Percentiles rank a stretch among this genome's conserved stretches.
phyloP scores from a whole-genome alignment of 1,284 basidiomycete species.

The Melampsora occidentalis region DNA sequence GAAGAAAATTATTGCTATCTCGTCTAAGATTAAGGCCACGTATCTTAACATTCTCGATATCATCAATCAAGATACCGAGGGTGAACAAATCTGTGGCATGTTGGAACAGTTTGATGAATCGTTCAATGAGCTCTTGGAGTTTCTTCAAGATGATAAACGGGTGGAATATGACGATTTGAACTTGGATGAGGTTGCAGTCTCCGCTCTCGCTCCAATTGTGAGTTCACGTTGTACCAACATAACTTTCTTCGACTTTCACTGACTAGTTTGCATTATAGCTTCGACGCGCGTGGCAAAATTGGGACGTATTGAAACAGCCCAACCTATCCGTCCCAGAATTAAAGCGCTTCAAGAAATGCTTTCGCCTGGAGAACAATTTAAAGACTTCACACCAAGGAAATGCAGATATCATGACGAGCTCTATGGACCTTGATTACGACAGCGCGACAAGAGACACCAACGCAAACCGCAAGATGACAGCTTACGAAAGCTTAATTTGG shows the following conservation, averaged over 20 bases:
- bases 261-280: conserved; percentile 55
- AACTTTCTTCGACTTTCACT: conserved; percentile 46
- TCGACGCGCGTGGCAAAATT: conserved; percentile 64
- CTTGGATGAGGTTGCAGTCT: conserved; percentile 87
- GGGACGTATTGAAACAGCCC: conserved; percentile 72
- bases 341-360: conserved; percentile 66
- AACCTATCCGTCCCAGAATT: conserved; percentile 61
- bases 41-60: conserved; percentile 20
- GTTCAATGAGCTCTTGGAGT: conserved; percentile 67
- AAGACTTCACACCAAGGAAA: conserved; percentile 40
- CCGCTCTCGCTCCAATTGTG: conserved; percentile 75
- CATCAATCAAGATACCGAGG: conserved; percentile 26
- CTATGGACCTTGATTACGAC: conserved; percentile 5
- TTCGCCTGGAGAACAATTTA: conserved; percentile 58
- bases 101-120: conserved; percentile 69
- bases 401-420: conserved; percentile 12
- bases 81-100: conserved; percentile 62
- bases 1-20: conserved; percentile 43
- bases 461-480: conserved; percentile 68
- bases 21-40: conserved; percentile 24
- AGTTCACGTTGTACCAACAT: conserved; percentile 52
- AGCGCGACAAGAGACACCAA: conserved; percentile 4
- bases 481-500: conserved; percentile 92
- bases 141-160: conserved; percentile 69
- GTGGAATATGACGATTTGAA: conserved; percentile 27